phyloP scores from a whole-genome alignment of 768 basidiomycete genomes.

The Cyclocybe cylindracea region DNA sequence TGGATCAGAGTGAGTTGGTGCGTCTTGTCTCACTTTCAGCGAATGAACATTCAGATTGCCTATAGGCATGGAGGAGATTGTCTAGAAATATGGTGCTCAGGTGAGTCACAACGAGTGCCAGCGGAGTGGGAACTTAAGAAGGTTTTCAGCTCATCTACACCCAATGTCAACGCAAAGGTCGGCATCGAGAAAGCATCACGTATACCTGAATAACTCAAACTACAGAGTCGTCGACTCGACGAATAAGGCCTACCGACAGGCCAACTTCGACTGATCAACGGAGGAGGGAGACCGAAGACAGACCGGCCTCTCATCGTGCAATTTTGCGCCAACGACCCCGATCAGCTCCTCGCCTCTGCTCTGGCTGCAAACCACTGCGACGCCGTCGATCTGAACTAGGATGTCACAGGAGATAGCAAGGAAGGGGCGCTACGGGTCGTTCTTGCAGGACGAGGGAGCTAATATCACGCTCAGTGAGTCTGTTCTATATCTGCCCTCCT shows the following conservation, averaged over 20 bases:
- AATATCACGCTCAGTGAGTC: constrained; percentile 72
- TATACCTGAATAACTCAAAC: constrained; percentile 1
- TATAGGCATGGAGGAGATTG: constrained; percentile 86
- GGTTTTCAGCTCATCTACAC: constrained; percentile 77
- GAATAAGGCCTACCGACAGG: constrained; percentile 57
- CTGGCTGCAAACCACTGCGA: constrained; percentile 77
- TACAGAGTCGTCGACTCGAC: constrained; percentile 58
- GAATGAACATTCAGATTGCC: constrained; percentile 2
- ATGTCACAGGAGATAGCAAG: constrained; percentile 93
- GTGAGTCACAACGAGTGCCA: constrained; percentile 33
- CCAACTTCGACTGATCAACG: constrained; percentile 68
- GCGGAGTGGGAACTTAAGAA: background rate
- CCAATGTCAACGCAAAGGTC: constrained; percentile 93
- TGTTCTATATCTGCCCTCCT: background rate
- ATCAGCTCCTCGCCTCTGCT: constrained; percentile 77
- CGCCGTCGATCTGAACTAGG: constrained; percentile 94
- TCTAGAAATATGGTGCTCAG: constrained; percentile 83
- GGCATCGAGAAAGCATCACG: background rate
- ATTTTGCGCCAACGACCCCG: constrained; percentile 91
- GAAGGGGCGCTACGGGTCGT: constrained; percentile 84
- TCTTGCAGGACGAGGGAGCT: constrained; percentile 92
- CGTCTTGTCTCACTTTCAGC: constrained; percentile 27
- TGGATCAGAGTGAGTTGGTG: constrained; percentile 96
- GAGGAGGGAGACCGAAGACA: constrained; percentile 74
- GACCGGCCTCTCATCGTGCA: constrained; percentile 91